Evolutionary conservation across 306 rosid species (phyloP).

Genomic region (Crotalaria pallida): DNA sequence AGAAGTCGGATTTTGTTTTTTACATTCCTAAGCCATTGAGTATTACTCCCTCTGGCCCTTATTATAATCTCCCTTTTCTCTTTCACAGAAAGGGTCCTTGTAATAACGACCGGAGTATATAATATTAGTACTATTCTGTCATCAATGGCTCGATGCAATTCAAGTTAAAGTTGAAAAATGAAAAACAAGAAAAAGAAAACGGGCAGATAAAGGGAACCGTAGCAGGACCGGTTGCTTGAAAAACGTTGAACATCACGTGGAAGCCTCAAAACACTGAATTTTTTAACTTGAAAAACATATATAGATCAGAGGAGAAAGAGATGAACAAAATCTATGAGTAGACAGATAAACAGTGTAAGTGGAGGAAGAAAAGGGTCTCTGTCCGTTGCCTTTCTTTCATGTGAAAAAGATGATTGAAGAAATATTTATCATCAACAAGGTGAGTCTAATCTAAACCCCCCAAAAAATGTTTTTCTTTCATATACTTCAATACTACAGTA

Average conservation of each 20-base stretch:
- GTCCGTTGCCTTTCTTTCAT: conserved; percentile 1
- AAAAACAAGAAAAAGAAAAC: background rate
- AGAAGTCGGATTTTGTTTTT: too few relatives aligned
- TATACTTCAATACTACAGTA: too few relatives aligned
- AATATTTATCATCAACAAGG: conserved; percentile 21
- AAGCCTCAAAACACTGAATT: conserved; percentile 16
- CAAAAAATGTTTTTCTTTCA: background rate
- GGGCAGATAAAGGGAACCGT: background rate
- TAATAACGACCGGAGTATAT: too few relatives aligned
- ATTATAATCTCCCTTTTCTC: too few relatives aligned
- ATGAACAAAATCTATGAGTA: background rate
- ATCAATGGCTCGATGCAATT: background rate
- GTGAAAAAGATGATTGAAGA: conserved; percentile 19
- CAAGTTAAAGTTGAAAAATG: background rate
- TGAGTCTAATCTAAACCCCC: background rate
- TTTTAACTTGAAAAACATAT: conserved; percentile 1
- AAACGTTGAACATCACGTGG: conserved; percentile 19
- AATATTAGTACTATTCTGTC: background rate
- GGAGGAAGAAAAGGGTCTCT: conserved; percentile 9
- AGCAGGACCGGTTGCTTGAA: background rate
- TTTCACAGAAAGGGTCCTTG: too few relatives aligned
- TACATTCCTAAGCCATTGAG: too few relatives aligned
- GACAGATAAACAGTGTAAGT: background rate
- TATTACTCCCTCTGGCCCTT: too few relatives aligned
- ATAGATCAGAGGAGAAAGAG: background rate